Conservation (phyloP, 139 green algal genomes). For the Yamagishiella unicocca region DNA sequence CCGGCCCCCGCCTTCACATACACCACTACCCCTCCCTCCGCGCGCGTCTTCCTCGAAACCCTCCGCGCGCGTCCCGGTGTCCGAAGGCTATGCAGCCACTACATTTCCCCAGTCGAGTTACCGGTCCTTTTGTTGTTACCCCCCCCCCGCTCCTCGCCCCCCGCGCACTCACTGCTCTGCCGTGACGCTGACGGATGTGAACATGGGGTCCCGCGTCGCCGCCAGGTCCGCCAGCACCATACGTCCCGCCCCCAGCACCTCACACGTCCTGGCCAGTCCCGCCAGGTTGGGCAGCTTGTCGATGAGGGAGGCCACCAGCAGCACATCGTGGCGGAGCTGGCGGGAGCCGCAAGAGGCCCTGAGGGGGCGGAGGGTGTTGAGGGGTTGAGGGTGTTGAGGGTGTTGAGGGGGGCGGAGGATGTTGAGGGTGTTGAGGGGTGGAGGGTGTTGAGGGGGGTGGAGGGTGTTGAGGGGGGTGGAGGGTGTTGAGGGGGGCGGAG, state of each 20-base stretch:
- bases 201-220: constrained; percentile 70
- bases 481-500: no score
- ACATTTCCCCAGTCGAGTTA: no score
- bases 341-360: neutral
- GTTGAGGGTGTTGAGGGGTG: neutral
- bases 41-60: neutral
- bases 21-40: neutral
- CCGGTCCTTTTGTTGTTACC: no score
- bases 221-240: constrained; percentile 85
- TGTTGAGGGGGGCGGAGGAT: neutral
- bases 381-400: neutral
- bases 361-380: neutral
- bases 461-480: neutral
- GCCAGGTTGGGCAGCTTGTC: constrained; percentile 92
- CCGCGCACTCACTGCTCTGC: constrained; percentile 71
- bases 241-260: constrained; percentile 77
- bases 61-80: no score
- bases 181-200: constrained; percentile 87
- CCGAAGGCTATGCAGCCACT: no score
- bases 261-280: constrained; percentile 91
- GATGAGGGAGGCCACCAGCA: constrained; percentile 93
- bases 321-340: constrained; percentile 72
- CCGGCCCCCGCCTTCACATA: neutral
- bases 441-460: neutral
- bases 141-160: neutral